These are phyloP conservation scores for Crithidia thermophila DNA, from an alignment of 208 protist genomes.

Conservation along the genomic window DNA sequence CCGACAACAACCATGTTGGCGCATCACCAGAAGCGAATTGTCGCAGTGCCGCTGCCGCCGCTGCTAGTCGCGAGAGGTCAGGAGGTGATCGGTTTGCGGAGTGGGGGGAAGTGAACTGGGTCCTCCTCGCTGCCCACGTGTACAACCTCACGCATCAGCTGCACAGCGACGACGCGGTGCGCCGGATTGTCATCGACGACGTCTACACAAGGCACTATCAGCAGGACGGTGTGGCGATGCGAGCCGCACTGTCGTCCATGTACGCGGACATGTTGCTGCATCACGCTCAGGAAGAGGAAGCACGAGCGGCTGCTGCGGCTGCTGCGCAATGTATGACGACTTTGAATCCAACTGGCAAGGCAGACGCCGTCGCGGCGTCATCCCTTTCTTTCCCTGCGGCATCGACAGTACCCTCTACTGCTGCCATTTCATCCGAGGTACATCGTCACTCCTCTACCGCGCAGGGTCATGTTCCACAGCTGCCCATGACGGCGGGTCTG, in stretches of 20 bases:
- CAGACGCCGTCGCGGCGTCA: not conserved
- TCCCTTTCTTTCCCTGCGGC: not conserved
- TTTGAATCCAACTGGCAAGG: too few relatives aligned
- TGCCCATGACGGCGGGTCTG: too few relatives aligned
- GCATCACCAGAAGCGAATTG: too few relatives aligned
- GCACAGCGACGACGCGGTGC: slow-evolving; percentile 12
- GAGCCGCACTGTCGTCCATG: not conserved
- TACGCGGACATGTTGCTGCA: not conserved
- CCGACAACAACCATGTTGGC: too few relatives aligned
- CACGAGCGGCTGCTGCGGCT: not conserved
- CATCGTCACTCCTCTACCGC: too few relatives aligned
- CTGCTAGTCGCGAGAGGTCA: not conserved
- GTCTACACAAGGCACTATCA: not conserved
- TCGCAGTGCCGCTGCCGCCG: too few relatives aligned
- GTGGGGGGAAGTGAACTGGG: slow-evolving; percentile 25
- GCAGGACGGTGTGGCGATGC: slow-evolving; percentile 3
- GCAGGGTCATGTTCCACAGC: too few relatives aligned
- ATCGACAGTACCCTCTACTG: too few relatives aligned
- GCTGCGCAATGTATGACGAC: too few relatives aligned
- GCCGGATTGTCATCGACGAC: slow-evolving; percentile 14
- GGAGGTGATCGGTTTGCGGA: not conserved
- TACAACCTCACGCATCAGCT: slow-evolving; percentile 26
- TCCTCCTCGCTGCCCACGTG: slow-evolving; percentile 30
- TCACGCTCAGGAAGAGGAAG: slow-evolving; percentile 11
- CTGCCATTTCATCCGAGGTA: too few relatives aligned